Conservation (phyloP, 192 early-diverging fungal genomes). For the Glomus cerebriforme region DNA sequence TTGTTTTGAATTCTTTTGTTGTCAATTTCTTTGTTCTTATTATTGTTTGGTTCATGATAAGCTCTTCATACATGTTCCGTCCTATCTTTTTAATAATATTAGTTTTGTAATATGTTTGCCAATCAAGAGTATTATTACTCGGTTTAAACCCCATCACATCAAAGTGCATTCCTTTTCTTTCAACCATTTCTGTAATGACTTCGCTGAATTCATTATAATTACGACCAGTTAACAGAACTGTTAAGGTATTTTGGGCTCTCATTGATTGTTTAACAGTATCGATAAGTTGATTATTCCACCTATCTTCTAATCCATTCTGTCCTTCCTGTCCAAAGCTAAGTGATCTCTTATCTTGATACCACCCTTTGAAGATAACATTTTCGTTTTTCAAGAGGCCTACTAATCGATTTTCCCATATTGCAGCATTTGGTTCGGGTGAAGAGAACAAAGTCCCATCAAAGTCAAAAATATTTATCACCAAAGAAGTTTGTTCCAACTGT, state of each 20-base stretch:
- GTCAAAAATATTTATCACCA: neutral
- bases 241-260: neutral
- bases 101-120: neutral
- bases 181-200: neutral
- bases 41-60: neutral
- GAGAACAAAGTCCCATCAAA: constrained; percentile 19
- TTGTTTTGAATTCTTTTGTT: neutral
- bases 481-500: neutral
- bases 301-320: neutral
- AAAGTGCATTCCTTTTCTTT: neutral
- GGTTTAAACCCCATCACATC: constrained; percentile 12
- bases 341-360: constrained; percentile 4
- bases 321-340: neutral
- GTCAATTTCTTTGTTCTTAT: neutral
- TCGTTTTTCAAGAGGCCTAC: neutral
- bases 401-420: neutral
- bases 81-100: neutral
- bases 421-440: neutral
- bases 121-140: neutral
- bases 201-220: neutral
- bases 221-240: constrained; percentile 3
- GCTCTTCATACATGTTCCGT: neutral
- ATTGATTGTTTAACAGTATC: neutral
- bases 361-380: neutral
- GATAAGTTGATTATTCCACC: neutral